Evolutionary conservation across 192 early-diverging fungal genomes (phyloP).

Genomic region (Haplosporangium gracile): DNA sequence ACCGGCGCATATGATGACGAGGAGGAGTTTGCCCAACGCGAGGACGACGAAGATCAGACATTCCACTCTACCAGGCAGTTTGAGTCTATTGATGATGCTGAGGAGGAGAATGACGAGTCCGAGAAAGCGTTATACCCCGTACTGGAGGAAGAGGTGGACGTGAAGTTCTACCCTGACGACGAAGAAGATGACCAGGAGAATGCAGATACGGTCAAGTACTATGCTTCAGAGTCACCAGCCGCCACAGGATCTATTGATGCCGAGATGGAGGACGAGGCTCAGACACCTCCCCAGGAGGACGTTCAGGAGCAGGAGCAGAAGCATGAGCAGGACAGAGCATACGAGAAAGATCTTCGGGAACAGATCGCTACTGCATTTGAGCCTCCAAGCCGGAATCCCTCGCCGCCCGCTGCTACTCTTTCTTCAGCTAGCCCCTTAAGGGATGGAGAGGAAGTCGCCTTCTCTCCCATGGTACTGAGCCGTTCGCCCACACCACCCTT

Average conservation of each 20-base stretch:
- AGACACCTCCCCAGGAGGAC: neutral
- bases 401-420: conserved; percentile 1
- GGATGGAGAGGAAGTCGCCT: conserved; percentile 19
- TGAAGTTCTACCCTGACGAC: conserved; percentile 8
- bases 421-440: neutral
- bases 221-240: conserved; percentile 25
- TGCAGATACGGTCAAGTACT: conserved; percentile 39
- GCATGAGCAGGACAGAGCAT: neutral
- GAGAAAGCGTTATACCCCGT: neutral
- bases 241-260: neutral
- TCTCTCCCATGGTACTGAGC: conserved; percentile 34
- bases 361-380: neutral
- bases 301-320: neutral
- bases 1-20: neutral
- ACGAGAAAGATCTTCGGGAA: neutral
- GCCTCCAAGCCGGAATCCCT: conserved; percentile 14
- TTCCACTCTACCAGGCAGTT: conserved; percentile 37
- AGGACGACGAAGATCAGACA: conserved; percentile 31
- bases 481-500: neutral
- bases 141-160: conserved; percentile 12
- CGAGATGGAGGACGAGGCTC: neutral
- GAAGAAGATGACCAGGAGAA: conserved; percentile 27
- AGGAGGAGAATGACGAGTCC: neutral
- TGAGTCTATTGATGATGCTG: neutral
- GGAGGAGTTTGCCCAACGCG: neutral